These are phyloP conservation scores for Thalassia testudinum DNA, from an alignment of 116 monocot genomes.

Conservation along the genomic window DNA sequence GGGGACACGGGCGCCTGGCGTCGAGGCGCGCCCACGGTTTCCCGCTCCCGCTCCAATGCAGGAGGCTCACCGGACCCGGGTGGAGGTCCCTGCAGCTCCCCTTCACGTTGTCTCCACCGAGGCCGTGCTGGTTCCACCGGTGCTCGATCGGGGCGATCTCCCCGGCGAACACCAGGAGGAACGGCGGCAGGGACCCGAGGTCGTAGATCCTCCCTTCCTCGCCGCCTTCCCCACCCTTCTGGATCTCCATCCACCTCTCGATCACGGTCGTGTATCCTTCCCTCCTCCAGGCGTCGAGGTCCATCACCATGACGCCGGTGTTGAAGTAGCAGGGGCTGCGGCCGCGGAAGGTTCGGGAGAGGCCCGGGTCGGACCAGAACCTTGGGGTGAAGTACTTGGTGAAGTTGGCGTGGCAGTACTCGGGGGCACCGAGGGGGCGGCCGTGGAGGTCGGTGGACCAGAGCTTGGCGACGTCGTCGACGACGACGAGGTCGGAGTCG, in stretches of 20 bases:
- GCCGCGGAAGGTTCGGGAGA: constrained; percentile 20
- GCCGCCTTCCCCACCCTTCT: constrained; percentile 24
- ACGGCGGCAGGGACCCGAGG: constrained; percentile 23
- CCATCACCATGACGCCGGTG: constrained; percentile 63
- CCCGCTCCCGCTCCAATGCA: constrained; percentile 25
- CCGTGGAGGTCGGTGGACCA: constrained; percentile 37
- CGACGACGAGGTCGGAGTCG: constrained; percentile 79
- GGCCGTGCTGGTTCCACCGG: constrained; percentile 80
- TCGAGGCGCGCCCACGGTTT: constrained; percentile 21
- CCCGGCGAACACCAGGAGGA: constrained; percentile 24
- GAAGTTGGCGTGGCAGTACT: constrained; percentile 97
- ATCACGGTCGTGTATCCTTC: constrained; percentile 25
- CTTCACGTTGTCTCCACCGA: constrained; percentile 57
- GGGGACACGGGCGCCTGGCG: constrained; percentile 17
- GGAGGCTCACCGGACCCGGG: constrained; percentile 22
- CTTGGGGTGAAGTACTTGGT: constrained; percentile 74
- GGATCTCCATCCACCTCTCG: constrained; percentile 67
- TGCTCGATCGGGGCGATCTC: constrained; percentile 25
- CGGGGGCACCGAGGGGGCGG: constrained; percentile 52
- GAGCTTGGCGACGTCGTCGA: constrained; percentile 60
- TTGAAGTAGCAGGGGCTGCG: constrained; percentile 52
- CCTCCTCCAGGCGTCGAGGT: constrained; percentile 31
- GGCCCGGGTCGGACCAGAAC: constrained; percentile 44
- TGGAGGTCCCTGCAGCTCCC: constrained; percentile 26
- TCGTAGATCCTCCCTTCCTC: constrained; percentile 15